A percentile compares a stretch with the other conserved stretches of the same genome.
Conservation (phyloP, 805 yeast species). For the Wickerhamiella musiphila region DNA sequence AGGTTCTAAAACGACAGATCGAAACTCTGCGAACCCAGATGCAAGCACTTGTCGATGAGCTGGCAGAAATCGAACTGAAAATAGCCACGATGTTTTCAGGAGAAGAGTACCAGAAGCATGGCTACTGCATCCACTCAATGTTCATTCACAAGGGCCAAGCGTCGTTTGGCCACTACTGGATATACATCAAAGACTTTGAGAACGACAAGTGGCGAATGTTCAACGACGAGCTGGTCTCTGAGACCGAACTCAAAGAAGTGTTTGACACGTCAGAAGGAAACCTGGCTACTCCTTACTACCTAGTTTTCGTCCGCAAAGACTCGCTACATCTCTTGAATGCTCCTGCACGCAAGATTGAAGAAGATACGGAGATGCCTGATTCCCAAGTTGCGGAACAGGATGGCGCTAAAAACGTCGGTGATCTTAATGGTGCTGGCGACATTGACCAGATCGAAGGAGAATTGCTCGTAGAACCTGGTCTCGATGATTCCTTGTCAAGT, state of each 20-base stretch:
- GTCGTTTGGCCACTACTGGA: constrained; percentile 93
- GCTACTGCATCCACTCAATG: constrained; percentile 74
- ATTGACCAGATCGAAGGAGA: no score
- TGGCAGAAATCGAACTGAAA: constrained; percentile 29
- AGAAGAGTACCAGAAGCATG: constrained; percentile 37
- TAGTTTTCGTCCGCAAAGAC: constrained; percentile 64
- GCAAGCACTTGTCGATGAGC: constrained; percentile 24
- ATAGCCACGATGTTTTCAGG: constrained; percentile 44
- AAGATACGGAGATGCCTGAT: no score
- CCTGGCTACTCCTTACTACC: constrained; percentile 86
- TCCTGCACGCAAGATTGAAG: no score
- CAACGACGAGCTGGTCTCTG: constrained; percentile 89
- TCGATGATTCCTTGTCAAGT: no score
- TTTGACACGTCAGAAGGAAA: constrained; percentile 29
- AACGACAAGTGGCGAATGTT: constrained; percentile 64
- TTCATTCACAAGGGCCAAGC: constrained; percentile 95
- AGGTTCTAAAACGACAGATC: constrained; percentile 30
- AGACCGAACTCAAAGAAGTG: constrained; percentile 40
- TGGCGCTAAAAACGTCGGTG: no score
- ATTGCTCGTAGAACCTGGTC: no score
- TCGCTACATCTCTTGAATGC: no score
- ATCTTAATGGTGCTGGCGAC: no score
- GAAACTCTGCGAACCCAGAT: constrained; percentile 29
- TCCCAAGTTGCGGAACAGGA: no score
- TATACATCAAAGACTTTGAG: constrained; percentile 66